phyloP scores from a whole-genome alignment of 352 stramenopile genomes.

The Globisporangium echinulatum region DNA sequence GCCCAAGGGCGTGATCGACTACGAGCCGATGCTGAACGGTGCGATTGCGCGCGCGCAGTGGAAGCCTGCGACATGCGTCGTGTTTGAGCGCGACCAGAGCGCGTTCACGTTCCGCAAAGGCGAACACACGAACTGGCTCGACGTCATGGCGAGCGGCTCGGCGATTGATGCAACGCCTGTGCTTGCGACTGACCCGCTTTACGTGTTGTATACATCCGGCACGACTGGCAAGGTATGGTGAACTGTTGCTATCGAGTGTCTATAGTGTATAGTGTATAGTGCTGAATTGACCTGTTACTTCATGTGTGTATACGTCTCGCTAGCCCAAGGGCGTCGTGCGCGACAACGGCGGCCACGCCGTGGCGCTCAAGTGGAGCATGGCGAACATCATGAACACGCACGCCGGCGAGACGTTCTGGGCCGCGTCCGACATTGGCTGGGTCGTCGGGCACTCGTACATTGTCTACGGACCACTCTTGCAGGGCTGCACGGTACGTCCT shows the following conservation, averaged over 20 bases:
- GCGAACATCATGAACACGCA: slow-evolving; percentile 67
- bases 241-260: too few relatives aligned
- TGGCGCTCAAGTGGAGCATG: slow-evolving; percentile 88
- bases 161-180: slow-evolving; percentile 21
- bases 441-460: slow-evolving; percentile 86
- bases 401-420: slow-evolving; percentile 76
- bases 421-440: slow-evolving; percentile 87
- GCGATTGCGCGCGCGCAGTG: slow-evolving; percentile 38
- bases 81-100: slow-evolving; percentile 48
- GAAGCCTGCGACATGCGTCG: slow-evolving; percentile 39
- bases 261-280: too few relatives aligned
- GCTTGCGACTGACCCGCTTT: slow-evolving; percentile 47
- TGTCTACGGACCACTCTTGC: slow-evolving; percentile 84
- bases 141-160: slow-evolving; percentile 18
- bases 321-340: slow-evolving; percentile 74
- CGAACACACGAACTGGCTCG: slow-evolving; percentile 25
- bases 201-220: slow-evolving; percentile 78
- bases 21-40: slow-evolving; percentile 67
- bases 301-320: neutral
- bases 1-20: slow-evolving; percentile 59
- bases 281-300: too few relatives aligned
- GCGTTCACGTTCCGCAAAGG: slow-evolving; percentile 19
- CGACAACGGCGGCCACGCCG: slow-evolving; percentile 69
- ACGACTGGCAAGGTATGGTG: slow-evolving; percentile 42
- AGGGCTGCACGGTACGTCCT: slow-evolving; percentile 61